Percentiles rank a stretch among this genome's conserved stretches.
Evolutionary conservation across 1,139 yeast species (phyloP).

Genomic region (Kurtzmaniella quercitrusa): DNA sequence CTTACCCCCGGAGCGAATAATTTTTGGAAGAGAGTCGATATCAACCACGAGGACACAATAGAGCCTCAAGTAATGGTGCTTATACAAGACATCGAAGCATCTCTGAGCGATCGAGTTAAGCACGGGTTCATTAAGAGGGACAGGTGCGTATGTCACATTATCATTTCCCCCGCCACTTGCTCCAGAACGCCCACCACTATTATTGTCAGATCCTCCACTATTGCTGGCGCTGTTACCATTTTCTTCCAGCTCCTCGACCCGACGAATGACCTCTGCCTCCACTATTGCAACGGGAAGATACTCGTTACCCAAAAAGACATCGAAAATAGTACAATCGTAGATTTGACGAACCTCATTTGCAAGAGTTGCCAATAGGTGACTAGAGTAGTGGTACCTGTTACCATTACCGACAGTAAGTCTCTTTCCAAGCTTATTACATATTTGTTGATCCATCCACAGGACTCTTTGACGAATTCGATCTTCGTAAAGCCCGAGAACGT

Average conservation of each 20-base stretch:
- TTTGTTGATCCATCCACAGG: slow-evolving; percentile 57
- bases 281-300: slow-evolving; percentile 83
- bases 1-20: slow-evolving; percentile 75
- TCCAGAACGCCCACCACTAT: slow-evolving; percentile 10
- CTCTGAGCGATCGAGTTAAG: slow-evolving; percentile 73
- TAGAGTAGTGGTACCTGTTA: slow-evolving; percentile 72
- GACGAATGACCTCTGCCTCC: slow-evolving; percentile 72
- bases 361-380: slow-evolving; percentile 76
- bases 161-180: slow-evolving; percentile 9
- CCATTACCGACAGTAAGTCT: slow-evolving; percentile 34
- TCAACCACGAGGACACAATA: slow-evolving; percentile 82
- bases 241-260: slow-evolving; percentile 19
- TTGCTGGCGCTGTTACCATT: slow-evolving; percentile 5
- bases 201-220: slow-evolving; percentile 16
- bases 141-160: slow-evolving; percentile 22
- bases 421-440: slow-evolving; percentile 27
- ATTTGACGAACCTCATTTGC: slow-evolving; percentile 80
- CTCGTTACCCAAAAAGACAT: slow-evolving; percentile 78
- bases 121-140: slow-evolving; percentile 51
- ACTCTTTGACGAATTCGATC: slow-evolving; percentile 81
- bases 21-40: slow-evolving; percentile 79
- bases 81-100: slow-evolving; percentile 65
- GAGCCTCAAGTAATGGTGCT: slow-evolving; percentile 70
- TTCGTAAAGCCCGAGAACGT: slow-evolving; percentile 84
- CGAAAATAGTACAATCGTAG: slow-evolving; percentile 90